phyloP scores from a whole-genome alignment of 2,329 filamentous ascomycete genomes.

The Didymosphaeria variabile region DNA sequence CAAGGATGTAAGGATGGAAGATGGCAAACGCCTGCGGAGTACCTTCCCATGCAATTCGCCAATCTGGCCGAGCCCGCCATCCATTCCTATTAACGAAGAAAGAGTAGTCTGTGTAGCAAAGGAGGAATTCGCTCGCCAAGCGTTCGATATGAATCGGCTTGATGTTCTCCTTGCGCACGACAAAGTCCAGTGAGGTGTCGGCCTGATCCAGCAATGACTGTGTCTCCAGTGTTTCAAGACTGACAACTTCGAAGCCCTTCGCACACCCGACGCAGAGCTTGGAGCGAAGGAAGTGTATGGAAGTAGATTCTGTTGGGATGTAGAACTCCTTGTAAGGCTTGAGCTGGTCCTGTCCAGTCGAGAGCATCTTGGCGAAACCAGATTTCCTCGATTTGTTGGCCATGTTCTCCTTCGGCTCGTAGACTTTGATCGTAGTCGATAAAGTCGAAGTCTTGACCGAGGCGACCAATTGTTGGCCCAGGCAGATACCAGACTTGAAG shows the following conservation, averaged over 20 bases:
- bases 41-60: conserved; percentile 98
- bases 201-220: conserved; percentile 97
- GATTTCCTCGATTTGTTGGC: conserved; percentile 95
- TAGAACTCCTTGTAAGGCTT: conserved; percentile 91
- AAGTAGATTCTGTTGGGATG: conserved; percentile 97
- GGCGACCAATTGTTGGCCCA: conserved; percentile 93
- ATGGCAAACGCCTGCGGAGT: conserved; percentile 91
- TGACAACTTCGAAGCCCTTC: conserved; percentile 95
- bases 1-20: conserved; percentile 95
- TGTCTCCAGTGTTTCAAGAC: conserved; percentile 95
- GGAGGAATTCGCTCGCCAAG: conserved; percentile 93
- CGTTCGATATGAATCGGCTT: conserved; percentile 97
- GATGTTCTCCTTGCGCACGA: conserved; percentile 90
- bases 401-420: conserved; percentile 94
- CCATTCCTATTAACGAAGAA: conserved; percentile 99
- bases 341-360: conserved; percentile 89
- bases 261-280: conserved; percentile 97
- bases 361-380: conserved; percentile 95
- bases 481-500: conserved; percentile 96
- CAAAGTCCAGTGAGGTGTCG: conserved; percentile 97
- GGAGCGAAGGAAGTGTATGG: conserved; percentile 95
- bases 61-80: conserved; percentile 94
- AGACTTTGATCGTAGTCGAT: conserved; percentile 98
- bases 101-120: conserved; percentile 98
- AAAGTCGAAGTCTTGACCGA: conserved; percentile 94